A percentile compares a stretch with the other conserved stretches of the same genome.
Evolutionary conservation across 768 basidiomycete species (phyloP).

Genomic region (Russula sp.): DNA sequence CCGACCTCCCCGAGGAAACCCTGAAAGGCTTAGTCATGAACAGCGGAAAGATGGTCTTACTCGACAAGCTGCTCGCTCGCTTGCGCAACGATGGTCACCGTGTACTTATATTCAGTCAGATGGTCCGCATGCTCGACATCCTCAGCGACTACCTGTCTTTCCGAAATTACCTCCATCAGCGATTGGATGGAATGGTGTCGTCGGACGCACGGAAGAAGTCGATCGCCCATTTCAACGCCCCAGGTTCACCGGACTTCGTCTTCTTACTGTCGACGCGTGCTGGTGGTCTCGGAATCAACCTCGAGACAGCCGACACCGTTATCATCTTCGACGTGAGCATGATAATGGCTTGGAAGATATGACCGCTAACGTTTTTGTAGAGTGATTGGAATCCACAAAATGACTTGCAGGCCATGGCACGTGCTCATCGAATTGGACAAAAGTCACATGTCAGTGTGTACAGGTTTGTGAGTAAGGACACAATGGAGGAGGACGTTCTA

Average conservation of each 20-base stretch:
- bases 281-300: constrained; percentile 96
- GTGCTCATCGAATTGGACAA: constrained; percentile 98
- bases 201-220: constrained; percentile 92
- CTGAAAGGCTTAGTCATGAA: constrained; percentile 97
- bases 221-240: constrained; percentile 95
- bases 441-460: constrained; percentile 99
- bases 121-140: constrained; percentile 99
- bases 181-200: constrained; percentile 92
- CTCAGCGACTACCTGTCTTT: constrained; percentile 94
- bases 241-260: constrained; percentile 91
- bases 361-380: constrained; percentile 43
- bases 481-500: constrained; percentile 98
- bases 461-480: constrained; percentile 97
- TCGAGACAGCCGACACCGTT: constrained; percentile 98
- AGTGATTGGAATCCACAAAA: constrained; percentile 99
- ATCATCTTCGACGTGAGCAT: constrained; percentile 93
- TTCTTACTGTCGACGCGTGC: constrained; percentile 96
- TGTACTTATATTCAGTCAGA: constrained; percentile 98
- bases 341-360: constrained; percentile 1
- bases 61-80: constrained; percentile 92
- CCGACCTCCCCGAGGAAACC: constrained; percentile 69
- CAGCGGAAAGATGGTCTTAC: constrained; percentile 96
- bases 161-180: constrained; percentile 88
- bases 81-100: constrained; percentile 92
- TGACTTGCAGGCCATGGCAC: constrained; percentile 98